A percentile compares a stretch with the other conserved stretches of the same genome.
These are phyloP conservation scores for Cytospora paraplurivora DNA, from an alignment of 2,329 filamentous ascomycete species.

Conservation along the genomic window DNA sequence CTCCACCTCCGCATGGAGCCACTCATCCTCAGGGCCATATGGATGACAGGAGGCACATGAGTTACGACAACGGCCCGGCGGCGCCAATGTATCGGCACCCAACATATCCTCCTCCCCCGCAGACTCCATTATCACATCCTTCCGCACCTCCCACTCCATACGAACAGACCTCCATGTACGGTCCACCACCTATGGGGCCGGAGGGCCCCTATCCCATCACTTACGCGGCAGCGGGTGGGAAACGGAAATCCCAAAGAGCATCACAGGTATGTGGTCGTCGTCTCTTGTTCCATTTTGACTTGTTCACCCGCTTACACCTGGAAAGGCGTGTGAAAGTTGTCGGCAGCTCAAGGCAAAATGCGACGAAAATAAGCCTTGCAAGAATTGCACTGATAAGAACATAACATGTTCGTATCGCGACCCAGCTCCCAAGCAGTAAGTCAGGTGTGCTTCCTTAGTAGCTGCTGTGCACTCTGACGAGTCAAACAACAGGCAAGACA, in stretches of 20 bases:
- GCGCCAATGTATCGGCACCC: slow-evolving; percentile 47
- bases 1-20: slow-evolving; percentile 26
- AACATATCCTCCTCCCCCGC: slow-evolving; percentile 46
- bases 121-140: slow-evolving; percentile 39
- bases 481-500: slow-evolving; percentile 52
- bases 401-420: slow-evolving; percentile 87
- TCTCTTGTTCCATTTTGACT: slow-evolving; percentile 7
- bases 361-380: slow-evolving; percentile 81
- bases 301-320: not conserved
- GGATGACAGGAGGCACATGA: slow-evolving; percentile 56
- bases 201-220: slow-evolving; percentile 45
- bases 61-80: slow-evolving; percentile 51
- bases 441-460: slow-evolving; percentile 28
- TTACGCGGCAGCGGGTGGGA: slow-evolving; percentile 48
- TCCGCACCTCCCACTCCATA: slow-evolving; percentile 40
- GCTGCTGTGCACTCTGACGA: not conserved
- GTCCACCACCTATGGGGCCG: slow-evolving; percentile 37
- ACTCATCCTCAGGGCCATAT: slow-evolving; percentile 41
- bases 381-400: slow-evolving; percentile 85
- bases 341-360: slow-evolving; percentile 88
- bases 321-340: slow-evolving; percentile 86
- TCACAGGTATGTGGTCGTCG: slow-evolving; percentile 55
- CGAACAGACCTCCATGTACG: slow-evolving; percentile 38
- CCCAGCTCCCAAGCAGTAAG: slow-evolving; percentile 87
- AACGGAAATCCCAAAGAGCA: slow-evolving; percentile 66